Base-by-base conservation (phyloP, 2,329 filamentous ascomycete genomes). In the Aurifilum marmelostoma region DNA sequence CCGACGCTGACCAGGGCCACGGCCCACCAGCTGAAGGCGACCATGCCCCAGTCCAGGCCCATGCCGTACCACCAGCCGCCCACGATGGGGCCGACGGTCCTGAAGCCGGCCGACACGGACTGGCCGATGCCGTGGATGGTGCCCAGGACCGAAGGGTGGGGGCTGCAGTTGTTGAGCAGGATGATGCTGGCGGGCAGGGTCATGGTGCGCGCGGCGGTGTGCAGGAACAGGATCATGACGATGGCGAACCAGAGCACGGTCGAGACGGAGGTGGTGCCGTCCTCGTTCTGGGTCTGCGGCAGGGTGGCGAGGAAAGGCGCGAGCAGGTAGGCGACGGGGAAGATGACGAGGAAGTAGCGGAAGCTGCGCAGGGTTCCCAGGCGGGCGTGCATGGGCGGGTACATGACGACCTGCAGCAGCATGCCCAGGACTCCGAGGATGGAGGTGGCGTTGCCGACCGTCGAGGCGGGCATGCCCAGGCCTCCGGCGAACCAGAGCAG, bases 161-260 rank as follows among this genome's bases (percentile, higher is more conserved):
- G 87, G 52, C 84, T 86, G 73, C 85, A 86, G 74, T 89, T 89
- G 73, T 89, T 89, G 58, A 89, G 79, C 11, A 89, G 77, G 67
- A 89, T 88, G 47, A 87, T 87, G 74, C 84, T 86, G 3, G 85
- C 85, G 0, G 87, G 87, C 11, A 87, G 78, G 0, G 85, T 85
- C 74, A 94, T 93, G 0, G 92, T 95, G 37, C 92, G 84, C 0
- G 89, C 91, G 4, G 90, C 82, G 21, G 93, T 91, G 75, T 94
- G 92, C 11, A 93, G 76, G 21, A 88, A 82, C 1, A 92, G 82
- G 1, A 92, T 88, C 2, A 87, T 75, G 0, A 84, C 82, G 69
- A 92, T 89, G 21, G 85, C 85, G 1, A 84, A 78, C 90, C 88
- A 71, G 21, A 71, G 65, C 43, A 91, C 80, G 14, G 67, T 60